Percentiles rank a stretch among this genome's conserved stretches.
Conservation (phyloP, 192 early-diverging fungal genomes). For the Coemansia sp. region DNA sequence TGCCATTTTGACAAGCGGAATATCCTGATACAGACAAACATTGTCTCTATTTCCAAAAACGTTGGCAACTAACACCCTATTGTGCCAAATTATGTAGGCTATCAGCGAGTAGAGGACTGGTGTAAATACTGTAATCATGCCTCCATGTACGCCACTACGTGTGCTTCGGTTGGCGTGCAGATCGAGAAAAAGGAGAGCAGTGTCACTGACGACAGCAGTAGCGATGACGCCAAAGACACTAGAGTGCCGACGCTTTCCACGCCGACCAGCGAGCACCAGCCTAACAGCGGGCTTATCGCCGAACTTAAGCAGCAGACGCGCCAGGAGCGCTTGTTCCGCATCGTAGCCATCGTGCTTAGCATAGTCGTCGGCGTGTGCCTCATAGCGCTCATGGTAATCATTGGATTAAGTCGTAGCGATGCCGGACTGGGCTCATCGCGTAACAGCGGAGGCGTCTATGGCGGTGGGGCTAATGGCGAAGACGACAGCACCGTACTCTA, state of each 20-base stretch:
- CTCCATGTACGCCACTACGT: constrained; percentile 35
- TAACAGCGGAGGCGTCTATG: neutral
- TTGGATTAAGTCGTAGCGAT: constrained; percentile 21
- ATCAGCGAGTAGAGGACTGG: constrained; percentile 57
- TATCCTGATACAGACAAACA: neutral
- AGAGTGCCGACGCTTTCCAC: neutral
- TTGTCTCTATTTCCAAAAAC: neutral
- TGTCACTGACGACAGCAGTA: neutral
- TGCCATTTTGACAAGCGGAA: neutral
- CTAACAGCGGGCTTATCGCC: constrained; percentile 13
- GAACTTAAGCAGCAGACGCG: constrained; percentile 36
- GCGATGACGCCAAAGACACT: constrained; percentile 11
- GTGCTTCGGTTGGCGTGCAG: constrained; percentile 37
- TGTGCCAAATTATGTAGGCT: constrained; percentile 23
- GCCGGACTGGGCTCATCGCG: neutral
- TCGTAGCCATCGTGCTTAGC: constrained; percentile 46
- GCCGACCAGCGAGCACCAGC: neutral
- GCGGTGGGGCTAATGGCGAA: neutral
- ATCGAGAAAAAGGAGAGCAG: constrained; percentile 7
- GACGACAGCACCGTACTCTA: constrained; percentile 33
- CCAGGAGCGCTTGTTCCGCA: constrained; percentile 44
- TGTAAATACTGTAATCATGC: constrained; percentile 53
- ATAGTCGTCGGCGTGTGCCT: constrained; percentile 40
- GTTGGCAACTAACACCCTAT: neutral
- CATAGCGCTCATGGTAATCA: constrained; percentile 21